Evolutionary conservation across 2,329 filamentous ascomycete species (phyloP), one percentile per base, ranked within the genome.

Genomic region (Calycina marina): DNA sequence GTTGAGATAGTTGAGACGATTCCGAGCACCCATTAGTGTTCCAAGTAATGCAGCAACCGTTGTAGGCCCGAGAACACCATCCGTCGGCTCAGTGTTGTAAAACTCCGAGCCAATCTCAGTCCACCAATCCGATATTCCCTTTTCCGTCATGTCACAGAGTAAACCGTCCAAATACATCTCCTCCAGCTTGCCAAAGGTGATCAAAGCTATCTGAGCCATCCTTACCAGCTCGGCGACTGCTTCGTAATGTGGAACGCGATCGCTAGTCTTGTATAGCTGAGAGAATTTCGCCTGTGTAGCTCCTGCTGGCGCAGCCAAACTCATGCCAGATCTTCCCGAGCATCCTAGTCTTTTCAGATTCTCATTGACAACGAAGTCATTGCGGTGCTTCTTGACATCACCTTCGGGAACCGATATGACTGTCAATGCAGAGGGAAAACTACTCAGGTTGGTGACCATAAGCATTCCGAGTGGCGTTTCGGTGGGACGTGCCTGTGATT

Each of bases 61-160:
- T 0, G 83, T 92, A 2, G 90, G 86, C 0, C 90, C 90, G 2
- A 98, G 61, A 14, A 93, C 85, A 9, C 88, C 88, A 56, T 98
- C 90, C 6, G 79, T 80, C 2, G 90, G 88, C 54, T 96, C 90
- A 18, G 85, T 72, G 34, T 88, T 92, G 61, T 88, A 94, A 49
- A 90, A 77, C 43, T 96, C 88, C 1, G 77, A 77, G 2, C 90
- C 90, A 38, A 94, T 78, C 48, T 93, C 83, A 1, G 81, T 77
- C 90, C 90, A 96, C 90, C 90, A 98, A 53, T 94, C 82, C 40
- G 77, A 78, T 46, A 96, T 74, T 2, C 86, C 84, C 40, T 69
- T 77, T 54, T 98, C 90, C 0, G 90, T 96, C 26, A 90, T 66
- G 57, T 98, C 90, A 53, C 90, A 98, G 3, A 98, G 67, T 14